Base-by-base conservation (phyloP, 2,329 filamentous ascomycete species). In the Lizonia empirigonia region DNA sequence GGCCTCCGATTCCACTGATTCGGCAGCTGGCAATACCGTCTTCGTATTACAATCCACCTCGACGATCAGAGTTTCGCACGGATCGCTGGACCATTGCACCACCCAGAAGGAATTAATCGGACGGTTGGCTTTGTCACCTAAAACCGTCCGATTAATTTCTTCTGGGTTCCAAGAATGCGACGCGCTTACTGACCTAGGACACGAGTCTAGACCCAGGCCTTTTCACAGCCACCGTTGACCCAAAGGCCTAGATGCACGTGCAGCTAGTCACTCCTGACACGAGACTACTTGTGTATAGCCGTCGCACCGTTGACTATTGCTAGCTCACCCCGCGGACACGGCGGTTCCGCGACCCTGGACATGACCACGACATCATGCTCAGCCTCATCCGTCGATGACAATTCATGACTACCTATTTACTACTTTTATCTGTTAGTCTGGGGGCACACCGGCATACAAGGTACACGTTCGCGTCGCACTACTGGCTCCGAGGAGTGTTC, bases 171-270 rank as follows among this genome's bases (percentile, higher is more conserved):
- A 5, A 42, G 22, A 42, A 42, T 23, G 24, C 19, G 37, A 36
- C 38, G 30, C 20, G 49, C 42, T 52, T 47, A 47, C 42, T 45
- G 29, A 51, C 16, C 5, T 23, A 34, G 6, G 30, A 26, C 30
- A 30, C 2, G 24, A 34, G 33, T 52, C 49, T 47, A 24, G 49
- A 15, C 42, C 38, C 37, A 27, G 4, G 16, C 29, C 10, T 15
- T 6, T 19, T 24, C 16, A 36, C 37, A 37, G 37, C 36, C 42
- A 40, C 32, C 13, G n/a, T 22, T 16, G 33, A 19, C 23, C 13
- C n/a, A 16, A 18, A 2, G 42, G 37, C 24, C 49, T 52, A 52
- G 49, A 52, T 41, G 27, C 37, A 13, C 32, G 32, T 36, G 32
- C 48, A 33, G 4, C 12, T 24, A 4, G 9, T 41, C 36, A 29